A percentile compares a stretch with the other conserved stretches of the same genome.
phyloP scores from a whole-genome alignment of 1,284 basidiomycete species.

The Boletus nobilissimus region DNA sequence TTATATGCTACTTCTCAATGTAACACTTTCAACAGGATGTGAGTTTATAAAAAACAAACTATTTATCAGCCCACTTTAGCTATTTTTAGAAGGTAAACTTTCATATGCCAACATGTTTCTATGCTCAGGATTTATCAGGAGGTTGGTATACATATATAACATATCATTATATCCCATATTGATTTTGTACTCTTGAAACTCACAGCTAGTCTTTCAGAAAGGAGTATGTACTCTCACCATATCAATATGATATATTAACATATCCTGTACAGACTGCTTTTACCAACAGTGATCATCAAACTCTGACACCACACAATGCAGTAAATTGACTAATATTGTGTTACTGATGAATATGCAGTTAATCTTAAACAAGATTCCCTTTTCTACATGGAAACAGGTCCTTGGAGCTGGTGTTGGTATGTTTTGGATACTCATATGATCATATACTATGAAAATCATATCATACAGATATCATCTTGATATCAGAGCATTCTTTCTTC shows the following conservation, averaged over 20 bases:
- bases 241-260: too few species aligned
- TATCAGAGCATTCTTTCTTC: neutral
- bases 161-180: neutral
- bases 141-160: neutral
- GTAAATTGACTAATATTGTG: too few species aligned
- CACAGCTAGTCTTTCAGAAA: neutral
- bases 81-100: neutral
- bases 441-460: neutral
- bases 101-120: neutral
- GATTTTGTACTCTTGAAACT: neutral
- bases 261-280: neutral
- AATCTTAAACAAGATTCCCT: neutral
- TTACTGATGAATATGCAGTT: too few species aligned
- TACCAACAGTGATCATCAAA: neutral
- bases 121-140: neutral
- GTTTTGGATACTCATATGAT: neutral
- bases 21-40: neutral
- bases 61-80: neutral
- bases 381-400: neutral
- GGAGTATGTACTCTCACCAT: too few species aligned
- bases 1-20: neutral
- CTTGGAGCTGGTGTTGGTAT: neutral
- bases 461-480: neutral
- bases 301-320: neutral
- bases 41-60: neutral